A percentile compares a stretch with the other conserved stretches of the same genome.
phyloP scores from a whole-genome alignment of 2,329 filamentous ascomycete species.

The Cladosporium sp. region DNA sequence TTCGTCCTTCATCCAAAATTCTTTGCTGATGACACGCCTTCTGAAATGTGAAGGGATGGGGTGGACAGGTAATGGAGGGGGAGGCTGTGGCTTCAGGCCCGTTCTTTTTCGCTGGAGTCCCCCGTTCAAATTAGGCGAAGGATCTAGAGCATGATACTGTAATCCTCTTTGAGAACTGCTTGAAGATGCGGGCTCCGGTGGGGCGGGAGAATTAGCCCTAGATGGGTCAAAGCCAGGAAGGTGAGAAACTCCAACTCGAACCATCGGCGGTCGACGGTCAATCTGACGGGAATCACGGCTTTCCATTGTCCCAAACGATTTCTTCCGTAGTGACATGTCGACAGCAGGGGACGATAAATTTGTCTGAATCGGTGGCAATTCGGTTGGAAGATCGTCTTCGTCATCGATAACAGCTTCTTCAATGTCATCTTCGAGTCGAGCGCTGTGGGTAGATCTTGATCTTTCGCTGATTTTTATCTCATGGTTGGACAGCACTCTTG shows the following conservation, averaged over 20 bases:
- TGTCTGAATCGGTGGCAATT: constrained; percentile 12
- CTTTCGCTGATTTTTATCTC: constrained; percentile 15
- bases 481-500: constrained; percentile 28
- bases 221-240: constrained; percentile 45
- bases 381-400: constrained; percentile 17
- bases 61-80: constrained; percentile 15
- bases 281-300: neutral
- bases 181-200: constrained; percentile 23
- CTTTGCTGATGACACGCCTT: constrained; percentile 83
- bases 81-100: constrained; percentile 18
- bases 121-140: constrained; percentile 26
- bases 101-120: constrained; percentile 24
- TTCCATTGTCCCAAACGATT: constrained; percentile 4
- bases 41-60: constrained; percentile 59
- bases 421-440: constrained; percentile 14
- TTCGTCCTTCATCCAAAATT: constrained; percentile 99
- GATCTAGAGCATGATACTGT: constrained; percentile 17
- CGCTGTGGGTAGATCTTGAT: constrained; percentile 12
- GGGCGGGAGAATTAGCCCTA: constrained; percentile 35
- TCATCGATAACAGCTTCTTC: constrained; percentile 21
- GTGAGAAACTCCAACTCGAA: constrained; percentile 43
- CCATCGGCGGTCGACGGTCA: constrained; percentile 32
- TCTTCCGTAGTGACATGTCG: neutral
- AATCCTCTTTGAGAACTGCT: constrained; percentile 16
- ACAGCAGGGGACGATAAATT: neutral